These are phyloP conservation scores for Pilatotrama ljubarskyi DNA, from an alignment of 768 basidiomycete species.

Conservation along the genomic window DNA sequence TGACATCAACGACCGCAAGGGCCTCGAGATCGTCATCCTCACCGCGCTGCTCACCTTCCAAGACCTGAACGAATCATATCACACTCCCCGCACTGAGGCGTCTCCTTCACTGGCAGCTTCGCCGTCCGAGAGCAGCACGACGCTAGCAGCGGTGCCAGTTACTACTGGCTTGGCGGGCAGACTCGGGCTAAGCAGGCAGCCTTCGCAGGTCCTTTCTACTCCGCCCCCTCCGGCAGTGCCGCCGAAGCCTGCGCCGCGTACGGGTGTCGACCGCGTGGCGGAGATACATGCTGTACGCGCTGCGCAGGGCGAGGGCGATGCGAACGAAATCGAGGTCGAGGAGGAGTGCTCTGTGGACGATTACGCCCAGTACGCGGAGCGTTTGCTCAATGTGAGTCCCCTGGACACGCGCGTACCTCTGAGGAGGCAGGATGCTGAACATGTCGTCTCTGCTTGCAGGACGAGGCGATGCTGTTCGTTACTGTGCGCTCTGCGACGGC, in stretches of 20 bases:
- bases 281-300: conserved; percentile 62
- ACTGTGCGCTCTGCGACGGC: conserved; percentile 65
- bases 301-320: conserved; percentile 47
- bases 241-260: conserved; percentile 58
- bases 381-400: conserved; percentile 57
- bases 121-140: conserved; percentile 1
- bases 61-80: conserved; percentile 62
- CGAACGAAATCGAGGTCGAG: conserved; percentile 72
- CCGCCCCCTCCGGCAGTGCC: conserved; percentile 34
- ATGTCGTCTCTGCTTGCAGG: conserved; percentile 40
- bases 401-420: not conserved
- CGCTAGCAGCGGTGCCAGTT: conserved; percentile 11
- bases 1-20: conserved; percentile 83
- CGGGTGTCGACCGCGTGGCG: conserved; percentile 66
- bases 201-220: conserved; percentile 15
- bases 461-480: conserved; percentile 80
- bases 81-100: conserved; percentile 28
- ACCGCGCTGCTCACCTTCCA: conserved; percentile 77
- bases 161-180: not conserved
- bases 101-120: not conserved
- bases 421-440: not conserved
- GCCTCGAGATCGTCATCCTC: conserved; percentile 79
- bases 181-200: conserved; percentile 5
- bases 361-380: conserved; percentile 68
- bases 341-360: conserved; percentile 65